Evolutionary conservation across 148 eudicot genomes (phyloP).

Genomic region (Bassia scoparia): DNA sequence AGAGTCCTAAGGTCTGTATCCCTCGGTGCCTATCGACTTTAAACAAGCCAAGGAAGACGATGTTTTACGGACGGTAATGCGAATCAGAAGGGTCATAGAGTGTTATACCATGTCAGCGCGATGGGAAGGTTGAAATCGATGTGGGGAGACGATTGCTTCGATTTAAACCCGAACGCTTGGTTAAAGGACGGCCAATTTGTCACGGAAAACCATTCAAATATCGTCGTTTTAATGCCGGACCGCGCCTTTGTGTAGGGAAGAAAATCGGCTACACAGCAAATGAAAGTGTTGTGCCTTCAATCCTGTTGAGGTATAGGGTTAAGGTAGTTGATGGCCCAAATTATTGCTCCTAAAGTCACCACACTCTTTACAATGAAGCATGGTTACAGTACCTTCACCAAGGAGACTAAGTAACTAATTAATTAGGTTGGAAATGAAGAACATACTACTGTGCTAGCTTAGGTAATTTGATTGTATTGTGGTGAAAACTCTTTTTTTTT

Average conservation of each 20-base stretch:
- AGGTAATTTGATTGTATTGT: too few species aligned
- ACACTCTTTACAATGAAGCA: constrained; percentile 50
- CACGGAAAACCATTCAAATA: constrained; percentile 46
- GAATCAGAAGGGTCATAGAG: constrained; percentile 32
- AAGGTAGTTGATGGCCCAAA: constrained; percentile 38
- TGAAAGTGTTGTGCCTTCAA: constrained; percentile 51
- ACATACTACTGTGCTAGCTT: background rate
- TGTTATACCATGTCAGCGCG: constrained; percentile 42
- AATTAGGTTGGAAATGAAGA: background rate
- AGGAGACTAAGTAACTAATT: too few species aligned
- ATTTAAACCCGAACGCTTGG: constrained; percentile 46
- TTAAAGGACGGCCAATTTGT: constrained; percentile 40
- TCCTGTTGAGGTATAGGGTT: constrained; percentile 40
- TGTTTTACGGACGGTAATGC: constrained; percentile 35
- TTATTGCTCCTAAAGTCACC: constrained; percentile 37
- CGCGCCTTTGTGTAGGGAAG: constrained; percentile 50
- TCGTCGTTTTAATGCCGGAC: constrained; percentile 46
- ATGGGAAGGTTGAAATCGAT: constrained; percentile 39
- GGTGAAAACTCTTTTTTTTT: background rate
- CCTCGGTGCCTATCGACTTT: constrained; percentile 56
- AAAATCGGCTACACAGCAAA: constrained; percentile 49
- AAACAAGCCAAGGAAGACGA: constrained; percentile 51
- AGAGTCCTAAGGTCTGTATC: constrained; percentile 46
- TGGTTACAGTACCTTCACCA: constrained; percentile 40
- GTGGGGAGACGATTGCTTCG: constrained; percentile 44